These are phyloP conservation scores for Phalaenopsis hybrid DNA, from an alignment of 116 monocot species.

Conservation along the genomic window DNA sequence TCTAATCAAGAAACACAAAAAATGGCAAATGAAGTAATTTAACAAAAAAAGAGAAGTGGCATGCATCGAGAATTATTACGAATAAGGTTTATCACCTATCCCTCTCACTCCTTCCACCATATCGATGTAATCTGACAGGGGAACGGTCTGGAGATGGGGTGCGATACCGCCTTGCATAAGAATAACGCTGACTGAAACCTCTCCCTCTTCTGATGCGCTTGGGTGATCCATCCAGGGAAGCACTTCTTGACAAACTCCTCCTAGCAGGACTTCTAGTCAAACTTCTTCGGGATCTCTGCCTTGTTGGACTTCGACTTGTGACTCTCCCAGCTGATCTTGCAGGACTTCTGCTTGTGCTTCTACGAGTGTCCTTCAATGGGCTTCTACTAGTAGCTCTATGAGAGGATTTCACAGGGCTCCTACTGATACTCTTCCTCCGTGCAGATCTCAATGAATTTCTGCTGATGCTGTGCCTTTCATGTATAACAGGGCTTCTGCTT, in stretches of 20 bases:
- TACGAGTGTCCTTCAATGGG: conserved; percentile 20
- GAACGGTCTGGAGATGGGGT: conserved; percentile 84
- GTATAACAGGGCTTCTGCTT: conserved; percentile 19
- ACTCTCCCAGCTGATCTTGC: conserved; percentile 34
- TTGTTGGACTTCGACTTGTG: conserved; percentile 37
- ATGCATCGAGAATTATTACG: background rate
- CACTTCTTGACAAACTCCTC: conserved; percentile 72
- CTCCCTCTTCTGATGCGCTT: conserved; percentile 85
- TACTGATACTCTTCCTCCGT: conserved; percentile 22
- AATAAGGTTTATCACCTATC: conserved; percentile 48
- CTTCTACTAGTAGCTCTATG: conserved; percentile 37
- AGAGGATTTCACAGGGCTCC: conserved; percentile 26
- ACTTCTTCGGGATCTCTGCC: conserved; percentile 29
- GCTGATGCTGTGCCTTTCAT: conserved; percentile 25
- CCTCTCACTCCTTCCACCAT: conserved; percentile 68
- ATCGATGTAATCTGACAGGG: conserved; percentile 64
- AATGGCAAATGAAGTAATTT: background rate
- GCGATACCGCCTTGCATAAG: conserved; percentile 75
- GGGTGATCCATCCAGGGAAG: conserved; percentile 78
- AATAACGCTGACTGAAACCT: conserved; percentile 80
- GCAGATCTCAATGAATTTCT: conserved; percentile 32
- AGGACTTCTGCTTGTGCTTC: conserved; percentile 21
- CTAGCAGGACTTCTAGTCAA: conserved; percentile 31
- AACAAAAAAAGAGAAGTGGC: background rate
- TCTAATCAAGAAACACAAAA: conserved; percentile 15